phyloP scores from a whole-genome alignment of 768 basidiomycete genomes.

The Dioszegia crocea region DNA sequence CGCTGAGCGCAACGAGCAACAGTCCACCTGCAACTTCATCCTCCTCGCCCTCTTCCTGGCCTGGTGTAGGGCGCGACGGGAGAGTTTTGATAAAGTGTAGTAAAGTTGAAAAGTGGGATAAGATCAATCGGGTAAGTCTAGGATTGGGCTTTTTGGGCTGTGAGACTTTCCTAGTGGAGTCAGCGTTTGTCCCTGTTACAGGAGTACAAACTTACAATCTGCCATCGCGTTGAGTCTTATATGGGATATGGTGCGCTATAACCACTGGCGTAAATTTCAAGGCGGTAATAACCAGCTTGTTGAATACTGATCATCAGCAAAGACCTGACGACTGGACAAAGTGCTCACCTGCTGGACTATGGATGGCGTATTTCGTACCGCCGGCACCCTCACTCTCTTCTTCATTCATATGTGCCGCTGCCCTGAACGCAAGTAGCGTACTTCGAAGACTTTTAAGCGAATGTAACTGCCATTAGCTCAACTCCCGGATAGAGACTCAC shows the following conservation, averaged over 20 bases:
- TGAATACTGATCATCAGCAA: conserved; percentile 65
- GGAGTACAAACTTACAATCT: conserved; percentile 82
- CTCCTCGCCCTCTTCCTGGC: conserved; percentile 19
- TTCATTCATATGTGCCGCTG: conserved; percentile 84
- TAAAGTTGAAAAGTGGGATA: conserved; percentile 85
- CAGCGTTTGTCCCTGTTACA: too few relatives aligned
- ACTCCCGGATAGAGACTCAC: conserved; percentile 51
- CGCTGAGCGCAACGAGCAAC: conserved; percentile 64
- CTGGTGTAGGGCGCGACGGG: conserved; percentile 55
- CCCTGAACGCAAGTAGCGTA: conserved; percentile 81
- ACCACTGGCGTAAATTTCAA: conserved; percentile 87
- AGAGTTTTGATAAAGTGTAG: conserved; percentile 73
- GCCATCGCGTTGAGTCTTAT: conserved; percentile 73
- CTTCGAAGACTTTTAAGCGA: conserved; percentile 79
- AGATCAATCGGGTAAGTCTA: conserved; percentile 75
- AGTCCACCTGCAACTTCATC: conserved; percentile 34
- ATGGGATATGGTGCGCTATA: conserved; percentile 79
- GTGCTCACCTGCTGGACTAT: conserved; percentile 66
- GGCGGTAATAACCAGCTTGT: conserved; percentile 80
- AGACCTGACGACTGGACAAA: background rate
- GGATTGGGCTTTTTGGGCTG: conserved; percentile 75
- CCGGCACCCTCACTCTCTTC: conserved; percentile 56
- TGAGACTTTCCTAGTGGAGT: conserved; percentile 7
- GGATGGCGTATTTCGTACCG: conserved; percentile 76
- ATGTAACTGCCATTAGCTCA: conserved; percentile 45